Percentiles rank a stretch among this genome's conserved stretches.
Evolutionary conservation across 345 rosid species (phyloP).

Genomic region (Citrus trifoliata): DNA sequence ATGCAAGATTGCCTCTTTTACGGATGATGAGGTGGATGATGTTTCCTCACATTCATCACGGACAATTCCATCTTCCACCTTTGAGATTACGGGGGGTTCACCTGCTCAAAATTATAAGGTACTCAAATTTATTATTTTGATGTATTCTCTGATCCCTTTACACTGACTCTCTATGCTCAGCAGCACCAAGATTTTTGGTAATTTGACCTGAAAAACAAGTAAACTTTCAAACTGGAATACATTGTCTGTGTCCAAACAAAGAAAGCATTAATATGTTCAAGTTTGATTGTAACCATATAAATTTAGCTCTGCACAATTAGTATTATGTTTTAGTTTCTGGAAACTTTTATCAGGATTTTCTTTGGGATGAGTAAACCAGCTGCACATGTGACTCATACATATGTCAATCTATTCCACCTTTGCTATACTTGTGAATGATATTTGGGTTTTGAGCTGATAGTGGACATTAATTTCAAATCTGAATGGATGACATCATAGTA

Average conservation of each 20-base stretch:
- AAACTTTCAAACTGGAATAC: not conserved
- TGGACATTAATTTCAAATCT: not conserved
- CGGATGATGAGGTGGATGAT: slow-evolving; percentile 76
- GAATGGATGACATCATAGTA: not conserved
- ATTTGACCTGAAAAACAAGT: not conserved
- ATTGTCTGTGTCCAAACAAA: not conserved
- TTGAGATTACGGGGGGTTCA: slow-evolving; percentile 30
- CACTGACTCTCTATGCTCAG: slow-evolving; percentile 2
- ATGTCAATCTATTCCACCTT: not conserved
- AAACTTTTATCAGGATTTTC: not conserved
- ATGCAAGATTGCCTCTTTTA: slow-evolving; percentile 63
- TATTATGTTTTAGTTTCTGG: not conserved
- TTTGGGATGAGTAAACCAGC: not conserved
- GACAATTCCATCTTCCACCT: slow-evolving; percentile 43
- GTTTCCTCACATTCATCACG: slow-evolving; percentile 53
- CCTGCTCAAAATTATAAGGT: slow-evolving; percentile 49
- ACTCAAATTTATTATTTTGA: slow-evolving; percentile 4
- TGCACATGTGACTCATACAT: not conserved
- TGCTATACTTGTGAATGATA: not conserved
- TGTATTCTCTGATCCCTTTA: not conserved
- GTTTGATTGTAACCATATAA: not conserved
- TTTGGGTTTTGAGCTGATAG: not conserved
- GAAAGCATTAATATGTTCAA: not conserved
- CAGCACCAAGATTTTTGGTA: not conserved
- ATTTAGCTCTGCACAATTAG: not conserved